Evolutionary conservation across 2,329 filamentous ascomycete species (phyloP).

Genomic region (Fusarium equiseti): DNA sequence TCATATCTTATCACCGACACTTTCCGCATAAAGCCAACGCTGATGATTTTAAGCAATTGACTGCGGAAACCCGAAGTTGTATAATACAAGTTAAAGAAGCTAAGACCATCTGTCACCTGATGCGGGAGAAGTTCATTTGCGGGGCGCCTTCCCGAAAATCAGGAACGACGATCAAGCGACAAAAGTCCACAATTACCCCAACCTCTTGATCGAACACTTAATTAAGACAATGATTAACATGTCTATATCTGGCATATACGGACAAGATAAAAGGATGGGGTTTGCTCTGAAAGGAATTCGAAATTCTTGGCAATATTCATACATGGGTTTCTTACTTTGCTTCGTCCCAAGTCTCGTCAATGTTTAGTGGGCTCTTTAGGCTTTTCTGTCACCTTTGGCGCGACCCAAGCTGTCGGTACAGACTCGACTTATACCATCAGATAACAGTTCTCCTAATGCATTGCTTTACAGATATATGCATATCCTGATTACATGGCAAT

Average conservation of each 20-base stretch:
- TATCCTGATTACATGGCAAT: too few species aligned
- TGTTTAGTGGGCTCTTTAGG: neutral
- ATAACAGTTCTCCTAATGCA: neutral
- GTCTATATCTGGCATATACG: neutral
- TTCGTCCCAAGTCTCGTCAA: neutral
- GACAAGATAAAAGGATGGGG: too few species aligned
- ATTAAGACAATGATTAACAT: neutral
- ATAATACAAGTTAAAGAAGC: conserved; percentile 12
- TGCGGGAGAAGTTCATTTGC: conserved; percentile 26
- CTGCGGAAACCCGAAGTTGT: neutral
- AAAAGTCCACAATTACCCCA: neutral
- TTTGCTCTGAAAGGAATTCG: neutral
- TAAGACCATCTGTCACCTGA: conserved; percentile 33
- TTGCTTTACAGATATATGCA: too few species aligned
- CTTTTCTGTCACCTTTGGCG: neutral
- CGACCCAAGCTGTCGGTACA: conserved; percentile 20
- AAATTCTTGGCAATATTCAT: neutral
- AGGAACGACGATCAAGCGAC: conserved; percentile 8
- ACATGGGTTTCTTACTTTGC: too few species aligned
- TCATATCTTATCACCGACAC: conserved; percentile 26
- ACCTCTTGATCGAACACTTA: neutral
- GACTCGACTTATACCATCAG: neutral
- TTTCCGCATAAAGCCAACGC: neutral
- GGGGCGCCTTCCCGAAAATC: conserved; percentile 23
- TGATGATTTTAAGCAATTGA: neutral